phyloP scores from a whole-genome alignment of 2,329 filamentous ascomycete species.

The Herpotrichia juniperi region DNA sequence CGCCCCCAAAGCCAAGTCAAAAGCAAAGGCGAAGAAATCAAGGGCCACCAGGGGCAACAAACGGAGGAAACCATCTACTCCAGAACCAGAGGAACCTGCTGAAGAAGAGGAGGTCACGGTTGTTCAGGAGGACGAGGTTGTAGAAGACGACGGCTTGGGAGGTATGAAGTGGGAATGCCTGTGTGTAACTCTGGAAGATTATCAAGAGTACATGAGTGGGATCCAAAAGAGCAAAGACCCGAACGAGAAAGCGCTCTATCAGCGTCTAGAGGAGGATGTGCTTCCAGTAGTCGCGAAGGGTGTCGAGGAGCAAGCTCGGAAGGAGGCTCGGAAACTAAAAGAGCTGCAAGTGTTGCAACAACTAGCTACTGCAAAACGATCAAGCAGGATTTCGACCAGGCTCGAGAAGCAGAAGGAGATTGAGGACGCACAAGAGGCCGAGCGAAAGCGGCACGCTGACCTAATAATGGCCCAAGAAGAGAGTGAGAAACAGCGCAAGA shows the following conservation, averaged over 20 bases:
- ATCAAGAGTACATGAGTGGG: constrained; percentile 71
- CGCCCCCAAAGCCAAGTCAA: constrained; percentile 56
- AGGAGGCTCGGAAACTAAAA: constrained; percentile 75
- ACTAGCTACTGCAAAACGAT: constrained; percentile 91
- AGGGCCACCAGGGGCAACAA: constrained; percentile 69
- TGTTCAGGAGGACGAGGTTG: constrained; percentile 40
- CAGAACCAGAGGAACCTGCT: constrained; percentile 48
- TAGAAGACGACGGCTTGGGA: constrained; percentile 69
- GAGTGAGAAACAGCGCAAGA: constrained; percentile 66
- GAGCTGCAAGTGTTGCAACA: constrained; percentile 84
- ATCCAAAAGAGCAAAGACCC: constrained; percentile 79
- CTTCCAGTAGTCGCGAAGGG: constrained; percentile 84
- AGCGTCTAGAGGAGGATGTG: constrained; percentile 76
- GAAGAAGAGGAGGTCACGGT: constrained; percentile 47
- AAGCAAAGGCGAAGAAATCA: constrained; percentile 63
- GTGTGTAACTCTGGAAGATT: constrained; percentile 80
- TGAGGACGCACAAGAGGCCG: constrained; percentile 72
- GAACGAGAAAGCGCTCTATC: constrained; percentile 80
- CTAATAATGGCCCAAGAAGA: constrained; percentile 66
- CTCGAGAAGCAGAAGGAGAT: constrained; percentile 78
- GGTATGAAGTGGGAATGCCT: constrained; percentile 90
- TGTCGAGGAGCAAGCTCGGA: constrained; percentile 70
- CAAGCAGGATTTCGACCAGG: constrained; percentile 84
- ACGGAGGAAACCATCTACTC: constrained; percentile 66
- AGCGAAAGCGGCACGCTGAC: constrained; percentile 69